These are phyloP conservation scores for Ammopiptanthus mongolicus DNA, from an alignment of 306 rosid genomes.

Conservation along the genomic window DNA sequence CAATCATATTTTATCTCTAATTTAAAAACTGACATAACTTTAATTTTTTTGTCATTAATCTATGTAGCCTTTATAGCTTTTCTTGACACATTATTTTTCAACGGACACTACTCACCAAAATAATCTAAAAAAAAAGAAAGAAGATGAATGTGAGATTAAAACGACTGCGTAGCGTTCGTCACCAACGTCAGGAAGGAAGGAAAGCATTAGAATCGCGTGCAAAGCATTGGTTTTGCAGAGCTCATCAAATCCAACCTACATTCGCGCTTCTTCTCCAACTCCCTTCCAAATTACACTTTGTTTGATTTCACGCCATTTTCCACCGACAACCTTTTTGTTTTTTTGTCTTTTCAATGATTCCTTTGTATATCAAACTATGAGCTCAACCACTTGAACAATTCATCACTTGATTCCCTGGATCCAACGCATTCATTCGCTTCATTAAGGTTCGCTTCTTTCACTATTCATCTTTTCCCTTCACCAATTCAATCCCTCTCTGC, in stretches of 20 bases:
- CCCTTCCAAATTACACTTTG: background rate
- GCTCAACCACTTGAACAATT: constrained; percentile 24
- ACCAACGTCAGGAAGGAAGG: background rate
- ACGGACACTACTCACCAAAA: background rate
- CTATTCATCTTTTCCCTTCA: too few species aligned
- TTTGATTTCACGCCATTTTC: background rate
- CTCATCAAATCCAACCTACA: constrained; percentile 30
- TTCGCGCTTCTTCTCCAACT: constrained; percentile 9
- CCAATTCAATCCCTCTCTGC: constrained; percentile 18
- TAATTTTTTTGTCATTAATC: background rate
- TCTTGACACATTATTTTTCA: background rate
- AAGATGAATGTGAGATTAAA: background rate
- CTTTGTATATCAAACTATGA: background rate
- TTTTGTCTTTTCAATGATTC: background rate
- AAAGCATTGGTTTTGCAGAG: constrained; percentile 16
- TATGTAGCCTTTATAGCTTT: background rate
- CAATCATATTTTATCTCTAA: too few species aligned
- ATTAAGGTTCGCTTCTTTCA: constrained; percentile 19
- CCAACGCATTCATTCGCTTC: constrained; percentile 15
- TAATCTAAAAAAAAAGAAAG: background rate
- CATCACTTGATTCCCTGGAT: constrained; percentile 38
- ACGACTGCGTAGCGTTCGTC: constrained; percentile 28
- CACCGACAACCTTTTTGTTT: background rate
- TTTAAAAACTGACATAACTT: too few species aligned
- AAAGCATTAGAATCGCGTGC: constrained; percentile 20